These are phyloP conservation scores for Cystobasidium onofrii DNA, from an alignment of 768 basidiomycete genomes.

Conservation along the genomic window DNA sequence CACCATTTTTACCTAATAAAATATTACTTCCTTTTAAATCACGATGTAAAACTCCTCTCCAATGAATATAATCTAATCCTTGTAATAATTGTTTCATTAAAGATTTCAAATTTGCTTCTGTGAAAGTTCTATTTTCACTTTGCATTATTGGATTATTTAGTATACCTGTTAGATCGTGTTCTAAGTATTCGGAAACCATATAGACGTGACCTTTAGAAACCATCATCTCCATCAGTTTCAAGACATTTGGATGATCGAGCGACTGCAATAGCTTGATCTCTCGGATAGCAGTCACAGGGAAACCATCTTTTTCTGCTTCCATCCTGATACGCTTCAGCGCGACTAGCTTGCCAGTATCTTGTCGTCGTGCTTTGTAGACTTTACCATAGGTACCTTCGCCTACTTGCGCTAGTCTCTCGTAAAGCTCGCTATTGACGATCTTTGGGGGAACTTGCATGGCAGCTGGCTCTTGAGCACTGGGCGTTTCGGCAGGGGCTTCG, in stretches of 20 bases:
- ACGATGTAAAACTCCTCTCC: conserved; percentile 89
- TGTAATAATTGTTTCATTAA: conserved; percentile 91
- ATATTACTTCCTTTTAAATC: conserved; percentile 99
- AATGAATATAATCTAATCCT: conserved; percentile 89
- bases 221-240: conserved; percentile 94
- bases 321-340: conserved; percentile 94
- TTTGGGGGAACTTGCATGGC: neutral
- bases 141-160: conserved; percentile 77
- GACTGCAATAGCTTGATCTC: conserved; percentile 96
- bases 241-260: conserved; percentile 77
- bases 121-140: conserved; percentile 51
- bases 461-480: neutral
- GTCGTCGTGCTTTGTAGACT: conserved; percentile 89
- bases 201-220: conserved; percentile 91
- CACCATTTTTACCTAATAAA: conserved; percentile 77
- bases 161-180: conserved; percentile 92
- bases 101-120: conserved; percentile 83
- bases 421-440: conserved; percentile 49
- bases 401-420: conserved; percentile 81
- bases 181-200: conserved; percentile 99
- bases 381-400: conserved; percentile 99
- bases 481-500: neutral
- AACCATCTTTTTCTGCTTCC: conserved; percentile 95
- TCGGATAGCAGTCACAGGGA: conserved; percentile 96
- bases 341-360: conserved; percentile 63